Evolutionary conservation across 176 grass and related monocot genomes (phyloP).

Genomic region (Alloteropsis semialata): DNA sequence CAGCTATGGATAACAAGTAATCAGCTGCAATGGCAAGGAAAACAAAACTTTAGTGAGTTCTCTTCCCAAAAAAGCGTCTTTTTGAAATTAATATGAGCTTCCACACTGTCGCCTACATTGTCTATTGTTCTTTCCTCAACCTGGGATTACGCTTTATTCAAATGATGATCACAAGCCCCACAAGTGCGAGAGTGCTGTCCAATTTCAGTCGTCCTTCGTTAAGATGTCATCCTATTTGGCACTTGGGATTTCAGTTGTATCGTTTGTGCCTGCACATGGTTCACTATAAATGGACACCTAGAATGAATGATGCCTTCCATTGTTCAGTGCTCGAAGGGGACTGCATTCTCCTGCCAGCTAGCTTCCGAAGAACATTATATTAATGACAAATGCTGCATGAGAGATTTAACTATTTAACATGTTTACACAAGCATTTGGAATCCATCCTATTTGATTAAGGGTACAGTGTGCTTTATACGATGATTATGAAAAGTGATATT

Average conservation of each 20-base stretch:
- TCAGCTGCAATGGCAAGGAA: background rate
- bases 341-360: background rate
- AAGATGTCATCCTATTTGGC: background rate
- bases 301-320: background rate
- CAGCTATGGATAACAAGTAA: constrained; percentile 13
- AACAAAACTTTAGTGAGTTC: background rate
- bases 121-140: background rate
- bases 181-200: constrained; percentile 20
- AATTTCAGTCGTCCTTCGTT: background rate
- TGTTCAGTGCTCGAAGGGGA: background rate
- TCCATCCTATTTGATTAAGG: background rate
- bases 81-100: background rate
- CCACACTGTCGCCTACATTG: background rate
- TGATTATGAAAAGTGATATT: background rate
- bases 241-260: background rate
- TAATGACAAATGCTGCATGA: background rate
- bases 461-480: background rate
- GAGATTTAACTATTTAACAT: background rate
- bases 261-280: background rate
- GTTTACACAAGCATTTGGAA: background rate
- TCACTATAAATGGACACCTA: background rate
- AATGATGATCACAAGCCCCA: background rate
- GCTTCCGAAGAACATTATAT: background rate
- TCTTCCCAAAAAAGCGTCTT: background rate
- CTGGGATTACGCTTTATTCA: background rate